phyloP scores from a whole-genome alignment of 352 stramenopile species.

The Thalassiosira hispida region DNA sequence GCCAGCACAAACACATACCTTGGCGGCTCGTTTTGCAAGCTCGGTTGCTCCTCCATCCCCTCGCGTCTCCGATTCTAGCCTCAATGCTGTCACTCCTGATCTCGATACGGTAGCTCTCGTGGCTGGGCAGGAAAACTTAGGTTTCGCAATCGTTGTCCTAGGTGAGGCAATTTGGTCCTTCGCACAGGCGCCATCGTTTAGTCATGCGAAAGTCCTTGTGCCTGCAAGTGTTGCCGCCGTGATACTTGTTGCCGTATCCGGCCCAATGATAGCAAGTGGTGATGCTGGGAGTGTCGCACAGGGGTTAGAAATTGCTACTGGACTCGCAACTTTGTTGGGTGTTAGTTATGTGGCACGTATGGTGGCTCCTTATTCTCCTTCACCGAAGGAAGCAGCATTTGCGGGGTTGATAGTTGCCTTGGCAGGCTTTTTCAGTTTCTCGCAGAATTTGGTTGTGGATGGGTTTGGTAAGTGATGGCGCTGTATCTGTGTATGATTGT shows the following conservation, averaged over 20 bases:
- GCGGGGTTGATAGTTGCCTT: slow-evolving; percentile 75
- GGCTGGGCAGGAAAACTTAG: slow-evolving; percentile 82
- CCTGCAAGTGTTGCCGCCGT: slow-evolving; percentile 65
- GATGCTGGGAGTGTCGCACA: slow-evolving; percentile 57
- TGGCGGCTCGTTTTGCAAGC: neutral
- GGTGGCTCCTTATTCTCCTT: slow-evolving; percentile 66
- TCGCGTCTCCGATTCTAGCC: neutral
- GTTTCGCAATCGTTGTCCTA: slow-evolving; percentile 73
- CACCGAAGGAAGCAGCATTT: slow-evolving; percentile 82
- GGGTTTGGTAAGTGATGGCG: slow-evolving; percentile 53
- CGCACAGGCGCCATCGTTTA: slow-evolving; percentile 62
- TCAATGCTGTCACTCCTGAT: slow-evolving; percentile 46
- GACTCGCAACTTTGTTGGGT: slow-evolving; percentile 64
- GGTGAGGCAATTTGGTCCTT: slow-evolving; percentile 83
- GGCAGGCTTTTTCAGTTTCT: slow-evolving; percentile 83
- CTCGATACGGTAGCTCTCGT: slow-evolving; percentile 71
- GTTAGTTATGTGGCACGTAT: slow-evolving; percentile 70
- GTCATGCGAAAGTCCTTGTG: slow-evolving; percentile 73
- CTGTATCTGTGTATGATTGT: neutral
- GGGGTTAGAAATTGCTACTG: slow-evolving; percentile 75
- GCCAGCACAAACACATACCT: no score
- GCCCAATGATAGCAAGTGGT: slow-evolving; percentile 79
- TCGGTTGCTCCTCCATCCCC: neutral
- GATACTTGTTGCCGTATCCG: slow-evolving; percentile 63
- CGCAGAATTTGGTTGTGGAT: slow-evolving; percentile 81